Evolutionary conservation across 768 basidiomycete genomes (phyloP).

Genomic region (Amanita phalloides): DNA sequence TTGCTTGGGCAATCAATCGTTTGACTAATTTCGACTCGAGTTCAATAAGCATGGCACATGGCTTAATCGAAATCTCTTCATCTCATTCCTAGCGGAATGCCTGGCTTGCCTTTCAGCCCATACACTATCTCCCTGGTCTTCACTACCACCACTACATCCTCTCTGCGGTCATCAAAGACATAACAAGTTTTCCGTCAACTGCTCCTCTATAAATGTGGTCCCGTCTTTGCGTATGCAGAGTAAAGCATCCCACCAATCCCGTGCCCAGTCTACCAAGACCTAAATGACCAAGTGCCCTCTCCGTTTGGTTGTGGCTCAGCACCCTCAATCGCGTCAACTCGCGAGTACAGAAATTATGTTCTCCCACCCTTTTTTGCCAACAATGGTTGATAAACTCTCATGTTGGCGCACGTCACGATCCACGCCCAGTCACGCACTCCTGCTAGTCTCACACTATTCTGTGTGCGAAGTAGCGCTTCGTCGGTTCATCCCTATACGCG

Average conservation of each 20-base stretch:
- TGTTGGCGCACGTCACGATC: constrained; percentile 88
- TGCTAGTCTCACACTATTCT: constrained; percentile 53
- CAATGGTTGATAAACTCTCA: constrained; percentile 55
- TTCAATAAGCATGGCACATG: no score
- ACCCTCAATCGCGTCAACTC: constrained; percentile 95
- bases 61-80: no score
- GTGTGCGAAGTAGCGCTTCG: constrained; percentile 78
- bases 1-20: no score
- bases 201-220: constrained; percentile 91
- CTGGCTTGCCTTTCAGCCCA: no score
- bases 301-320: constrained; percentile 93
- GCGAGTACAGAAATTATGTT: constrained; percentile 84
- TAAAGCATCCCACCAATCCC: constrained; percentile 18
- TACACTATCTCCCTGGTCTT: no score
- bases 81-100: no score
- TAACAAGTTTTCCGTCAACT: constrained; percentile 96
- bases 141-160: constrained; percentile 89
- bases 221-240: constrained; percentile 95
- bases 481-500: constrained; percentile 84
- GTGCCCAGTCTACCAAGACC: constrained; percentile 80
- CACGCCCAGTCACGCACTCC: constrained; percentile 59
- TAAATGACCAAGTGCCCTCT: constrained; percentile 54
- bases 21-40: no score
- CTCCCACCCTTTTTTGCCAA: background rate
- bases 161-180: constrained; percentile 93